Percentiles rank a stretch among this genome's conserved stretches.
These are phyloP conservation scores for Amyloporia xantha DNA, from an alignment of 768 basidiomycete species.

Conservation along the genomic window DNA sequence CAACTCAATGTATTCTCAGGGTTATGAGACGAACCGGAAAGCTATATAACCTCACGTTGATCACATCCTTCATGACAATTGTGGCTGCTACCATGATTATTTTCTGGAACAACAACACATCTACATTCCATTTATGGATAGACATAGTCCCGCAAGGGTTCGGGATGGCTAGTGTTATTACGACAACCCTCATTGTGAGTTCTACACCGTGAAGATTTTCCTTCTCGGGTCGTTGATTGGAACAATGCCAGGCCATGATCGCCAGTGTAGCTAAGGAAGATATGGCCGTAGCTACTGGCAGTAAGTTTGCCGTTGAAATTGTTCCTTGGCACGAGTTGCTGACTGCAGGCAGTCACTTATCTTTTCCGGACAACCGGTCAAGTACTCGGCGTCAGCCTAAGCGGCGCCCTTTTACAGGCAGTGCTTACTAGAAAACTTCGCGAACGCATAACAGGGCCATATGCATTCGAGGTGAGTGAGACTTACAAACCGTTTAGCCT, in stretches of 20 bases:
- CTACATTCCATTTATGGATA: constrained; percentile 61
- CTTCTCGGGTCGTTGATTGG: no score
- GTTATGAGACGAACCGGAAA: constrained; percentile 83
- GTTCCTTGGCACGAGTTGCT: not conserved
- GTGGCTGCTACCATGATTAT: constrained; percentile 54
- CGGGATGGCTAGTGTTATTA: constrained; percentile 79
- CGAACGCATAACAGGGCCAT: constrained; percentile 69
- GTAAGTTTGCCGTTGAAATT: constrained; percentile 39
- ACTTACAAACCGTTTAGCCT: no score
- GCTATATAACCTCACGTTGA: constrained; percentile 69
- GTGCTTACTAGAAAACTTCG: constrained; percentile 67
- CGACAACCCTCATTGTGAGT: constrained; percentile 78
- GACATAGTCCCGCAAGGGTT: constrained; percentile 79
- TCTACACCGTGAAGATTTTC: not conserved
- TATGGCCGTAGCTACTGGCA: constrained; percentile 84
- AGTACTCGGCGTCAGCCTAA: constrained; percentile 88
- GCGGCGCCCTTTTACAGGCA: constrained; percentile 78
- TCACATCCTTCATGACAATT: constrained; percentile 54
- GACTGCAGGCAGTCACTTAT: constrained; percentile 64
- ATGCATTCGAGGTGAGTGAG: constrained; percentile 57
- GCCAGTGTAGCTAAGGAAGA: constrained; percentile 74
- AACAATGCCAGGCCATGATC: constrained; percentile 85
- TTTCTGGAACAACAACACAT: constrained; percentile 59
- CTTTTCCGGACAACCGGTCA: constrained; percentile 92
- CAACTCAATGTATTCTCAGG: constrained; percentile 36